These are phyloP conservation scores for Lunularia cruciata DNA, from an alignment of 225 moss, liverwort and hornwort species.

Conservation along the genomic window DNA sequence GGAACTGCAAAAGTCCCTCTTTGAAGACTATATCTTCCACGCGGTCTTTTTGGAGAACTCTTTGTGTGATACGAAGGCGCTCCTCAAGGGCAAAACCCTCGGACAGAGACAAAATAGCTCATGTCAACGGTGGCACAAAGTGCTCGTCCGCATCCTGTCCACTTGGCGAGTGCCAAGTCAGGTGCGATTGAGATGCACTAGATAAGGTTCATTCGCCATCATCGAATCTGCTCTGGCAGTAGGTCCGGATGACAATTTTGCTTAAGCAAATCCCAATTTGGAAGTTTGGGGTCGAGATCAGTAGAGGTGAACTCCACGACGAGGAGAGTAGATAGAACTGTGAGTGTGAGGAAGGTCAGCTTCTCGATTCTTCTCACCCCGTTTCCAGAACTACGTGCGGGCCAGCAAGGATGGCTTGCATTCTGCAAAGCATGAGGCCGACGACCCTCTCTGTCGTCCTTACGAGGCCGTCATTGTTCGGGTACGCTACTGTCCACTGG, in stretches of 20 bases:
- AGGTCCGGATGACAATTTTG: neutral
- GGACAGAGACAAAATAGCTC: too few species aligned
- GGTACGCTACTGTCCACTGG: neutral
- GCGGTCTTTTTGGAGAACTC: too few species aligned
- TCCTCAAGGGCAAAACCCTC: too few species aligned
- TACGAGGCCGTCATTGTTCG: conserved; percentile 8
- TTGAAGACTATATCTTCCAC: too few species aligned
- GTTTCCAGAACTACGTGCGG: neutral
- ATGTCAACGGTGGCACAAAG: too few species aligned
- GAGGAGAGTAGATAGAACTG: neutral
- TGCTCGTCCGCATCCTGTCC: too few species aligned
- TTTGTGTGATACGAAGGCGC: too few species aligned
- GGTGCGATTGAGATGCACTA: neutral
- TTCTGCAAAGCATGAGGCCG: neutral
- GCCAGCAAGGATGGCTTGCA: neutral
- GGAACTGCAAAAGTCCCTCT: too few species aligned
- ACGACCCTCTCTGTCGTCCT: neutral
- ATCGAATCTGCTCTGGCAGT: neutral
- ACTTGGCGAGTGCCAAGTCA: conserved; percentile 16
- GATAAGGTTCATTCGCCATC: neutral
- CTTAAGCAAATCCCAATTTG: neutral
- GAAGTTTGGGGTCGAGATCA: neutral
- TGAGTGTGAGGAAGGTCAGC: neutral
- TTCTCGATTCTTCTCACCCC: neutral
- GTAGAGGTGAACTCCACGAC: neutral